These are phyloP conservation scores for Hanseniaspora thailandica DNA, from an alignment of 805 yeast genomes.

Conservation along the genomic window DNA sequence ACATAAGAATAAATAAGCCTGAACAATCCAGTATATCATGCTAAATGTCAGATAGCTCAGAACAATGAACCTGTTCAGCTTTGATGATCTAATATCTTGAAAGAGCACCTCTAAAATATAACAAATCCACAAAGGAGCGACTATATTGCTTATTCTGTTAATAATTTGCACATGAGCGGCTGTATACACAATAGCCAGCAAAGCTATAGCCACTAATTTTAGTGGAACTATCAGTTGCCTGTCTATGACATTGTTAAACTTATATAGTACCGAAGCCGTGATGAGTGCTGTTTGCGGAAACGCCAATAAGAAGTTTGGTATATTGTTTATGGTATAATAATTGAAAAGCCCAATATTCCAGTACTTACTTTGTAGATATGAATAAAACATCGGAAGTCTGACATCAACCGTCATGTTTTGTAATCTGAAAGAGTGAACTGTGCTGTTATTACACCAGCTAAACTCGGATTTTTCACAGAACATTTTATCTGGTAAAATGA, in stretches of 20 bases:
- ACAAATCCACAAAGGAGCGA: conserved; percentile 64
- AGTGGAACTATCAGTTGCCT: background rate
- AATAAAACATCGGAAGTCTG: conserved; percentile 35
- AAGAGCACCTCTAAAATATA: conserved; percentile 33
- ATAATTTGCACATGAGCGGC: conserved; percentile 80
- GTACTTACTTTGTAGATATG: conserved; percentile 63
- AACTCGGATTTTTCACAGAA: background rate
- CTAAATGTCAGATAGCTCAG: conserved; percentile 37
- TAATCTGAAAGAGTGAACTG: background rate
- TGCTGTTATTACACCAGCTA: conserved; percentile 1
- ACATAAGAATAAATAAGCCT: conserved; percentile 63
- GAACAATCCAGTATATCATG: conserved; percentile 53
- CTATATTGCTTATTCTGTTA: conserved; percentile 63
- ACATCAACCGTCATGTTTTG: conserved; percentile 15
- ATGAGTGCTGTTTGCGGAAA: conserved; percentile 47
- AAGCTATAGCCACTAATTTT: background rate
- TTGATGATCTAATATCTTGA: background rate
- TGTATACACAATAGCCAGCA: background rate
- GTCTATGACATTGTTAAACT: background rate
- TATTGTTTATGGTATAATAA: conserved; percentile 73
- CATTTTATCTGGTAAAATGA: background rate
- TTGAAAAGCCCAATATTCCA: conserved; percentile 76
- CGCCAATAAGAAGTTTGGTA: conserved; percentile 73
- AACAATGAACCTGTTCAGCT: background rate
- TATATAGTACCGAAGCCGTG: background rate